Evolutionary conservation across 768 basidiomycete genomes (phyloP), one percentile per base, ranked within the genome.

Genomic region (Rhodosporidiobolus odoratus): DNA sequence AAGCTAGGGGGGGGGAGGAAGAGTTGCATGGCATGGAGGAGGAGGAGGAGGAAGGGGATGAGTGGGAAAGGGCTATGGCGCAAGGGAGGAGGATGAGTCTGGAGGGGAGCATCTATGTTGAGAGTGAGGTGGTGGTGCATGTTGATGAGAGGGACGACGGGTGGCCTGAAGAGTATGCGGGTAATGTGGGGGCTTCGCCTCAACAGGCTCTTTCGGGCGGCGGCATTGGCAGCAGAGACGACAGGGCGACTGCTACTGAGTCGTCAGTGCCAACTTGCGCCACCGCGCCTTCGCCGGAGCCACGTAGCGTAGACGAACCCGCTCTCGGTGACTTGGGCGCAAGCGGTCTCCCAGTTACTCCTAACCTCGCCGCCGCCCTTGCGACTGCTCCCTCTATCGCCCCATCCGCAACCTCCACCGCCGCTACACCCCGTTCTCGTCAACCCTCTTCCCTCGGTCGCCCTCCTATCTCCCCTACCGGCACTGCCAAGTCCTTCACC

Each of bases 41-140:
- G 38, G 34, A 37, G 37, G 58, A 58, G 3, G 58, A 4, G 2
- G 58, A 58, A 15, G 38, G 16, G 27, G 58, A 59, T 15, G 58
- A 40, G 41, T 59, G 41, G 6, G 58, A 43, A 8, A 17, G 50
- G 1, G 62, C 62, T 19, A 40, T 58, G 27, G 58, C 50, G 19
- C 45, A 43, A 0, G 61, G 70, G 12, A n/a, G 70, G 25, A 23
- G 71, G 30, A 72, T 68, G 71, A 61, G 58, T 23, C 53, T 72
- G 21, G 71, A 72, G 25, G 62, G 62, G 34, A 50, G 53, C 45
- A 72, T 72, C 34, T 45, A 68, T 38, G 71, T 72, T 50, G 19
- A 37, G 53, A 61, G 53, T 30, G 66, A 65, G 43, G 66, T 68
- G 25, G 63, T 56, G 41, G 66, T 68, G 15, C 8, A 25, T 27